These are phyloP conservation scores for Pascua guehoae DNA, from an alignment of 1,284 basidiomycete species.

Conservation along the genomic window DNA sequence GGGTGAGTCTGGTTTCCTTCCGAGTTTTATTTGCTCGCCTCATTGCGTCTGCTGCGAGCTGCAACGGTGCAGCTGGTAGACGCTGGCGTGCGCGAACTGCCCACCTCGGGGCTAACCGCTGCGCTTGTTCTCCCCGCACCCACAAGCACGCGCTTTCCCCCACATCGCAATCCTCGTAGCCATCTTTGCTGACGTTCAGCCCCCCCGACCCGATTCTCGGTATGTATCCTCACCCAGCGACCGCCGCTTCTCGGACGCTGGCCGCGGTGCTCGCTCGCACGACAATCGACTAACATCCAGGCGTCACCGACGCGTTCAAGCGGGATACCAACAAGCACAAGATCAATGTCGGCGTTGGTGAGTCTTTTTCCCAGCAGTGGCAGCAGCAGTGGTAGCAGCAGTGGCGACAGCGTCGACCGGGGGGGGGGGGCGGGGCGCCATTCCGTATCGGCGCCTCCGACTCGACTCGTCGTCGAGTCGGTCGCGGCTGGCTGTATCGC, in stretches of 20 bases:
- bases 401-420: too few relatives aligned
- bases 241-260: not conserved
- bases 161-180: not conserved
- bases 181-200: not conserved
- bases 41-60: not conserved
- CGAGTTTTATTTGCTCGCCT: too few relatives aligned
- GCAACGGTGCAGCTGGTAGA: not conserved
- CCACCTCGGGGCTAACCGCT: too few relatives aligned
- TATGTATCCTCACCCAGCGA: constrained; percentile 11
- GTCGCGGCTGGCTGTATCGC: not conserved
- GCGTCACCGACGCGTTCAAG: constrained; percentile 57
- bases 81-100: not conserved
- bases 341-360: constrained; percentile 93
- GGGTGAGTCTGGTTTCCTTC: not conserved
- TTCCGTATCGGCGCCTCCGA: not conserved
- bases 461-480: not conserved
- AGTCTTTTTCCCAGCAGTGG: constrained; percentile 13
- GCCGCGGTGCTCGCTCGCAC: not conserved
- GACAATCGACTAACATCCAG: constrained; percentile 15
- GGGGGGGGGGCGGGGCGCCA: not conserved
- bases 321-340: constrained; percentile 85
- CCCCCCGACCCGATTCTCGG: constrained; percentile 24
- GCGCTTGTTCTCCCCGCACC: too few relatives aligned
- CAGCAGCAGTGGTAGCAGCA: not conserved
- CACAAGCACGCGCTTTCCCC: too few relatives aligned